phyloP scores from a whole-genome alignment of 2,329 filamentous ascomycete genomes.

The Teratosphaeriaceae sp. region DNA sequence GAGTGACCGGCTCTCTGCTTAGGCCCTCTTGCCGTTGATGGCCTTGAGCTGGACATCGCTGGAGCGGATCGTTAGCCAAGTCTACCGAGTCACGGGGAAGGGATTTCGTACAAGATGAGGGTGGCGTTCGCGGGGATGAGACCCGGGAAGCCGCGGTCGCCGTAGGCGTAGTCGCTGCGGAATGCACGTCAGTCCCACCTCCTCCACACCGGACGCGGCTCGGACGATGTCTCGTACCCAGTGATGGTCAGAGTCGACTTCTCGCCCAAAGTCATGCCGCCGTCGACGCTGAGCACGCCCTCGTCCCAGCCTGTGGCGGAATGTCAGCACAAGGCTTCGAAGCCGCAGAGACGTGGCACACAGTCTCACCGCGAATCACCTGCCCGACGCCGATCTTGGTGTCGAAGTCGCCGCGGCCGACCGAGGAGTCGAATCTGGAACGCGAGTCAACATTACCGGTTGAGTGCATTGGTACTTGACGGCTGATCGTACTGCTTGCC shows the following conservation, averaged over 20 bases:
- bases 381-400: conserved; percentile 72
- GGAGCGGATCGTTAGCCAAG: conserved; percentile 3
- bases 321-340: no score
- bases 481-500: conserved; percentile 59
- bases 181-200: conserved; percentile 5
- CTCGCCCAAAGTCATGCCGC: conserved; percentile 82
- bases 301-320: conserved; percentile 55
- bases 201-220: neutral
- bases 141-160: conserved; percentile 63
- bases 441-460: conserved; percentile 2
- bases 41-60: conserved; percentile 65
- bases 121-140: conserved; percentile 69
- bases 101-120: conserved; percentile 85
- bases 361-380: conserved; percentile 52
- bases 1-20: no score
- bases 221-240: conserved; percentile 43
- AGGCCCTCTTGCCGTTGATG: conserved; percentile 46
- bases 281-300: conserved; percentile 53
- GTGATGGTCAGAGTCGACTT: conserved; percentile 79
- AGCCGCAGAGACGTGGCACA: no score
- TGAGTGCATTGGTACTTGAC: neutral
- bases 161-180: conserved; percentile 58
- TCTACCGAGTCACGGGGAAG: neutral
- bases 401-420: conserved; percentile 68
- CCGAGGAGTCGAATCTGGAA: conserved; percentile 79